Conservation (phyloP, 306 rosid genomes). For the Casuarina equisetifolia region DNA sequence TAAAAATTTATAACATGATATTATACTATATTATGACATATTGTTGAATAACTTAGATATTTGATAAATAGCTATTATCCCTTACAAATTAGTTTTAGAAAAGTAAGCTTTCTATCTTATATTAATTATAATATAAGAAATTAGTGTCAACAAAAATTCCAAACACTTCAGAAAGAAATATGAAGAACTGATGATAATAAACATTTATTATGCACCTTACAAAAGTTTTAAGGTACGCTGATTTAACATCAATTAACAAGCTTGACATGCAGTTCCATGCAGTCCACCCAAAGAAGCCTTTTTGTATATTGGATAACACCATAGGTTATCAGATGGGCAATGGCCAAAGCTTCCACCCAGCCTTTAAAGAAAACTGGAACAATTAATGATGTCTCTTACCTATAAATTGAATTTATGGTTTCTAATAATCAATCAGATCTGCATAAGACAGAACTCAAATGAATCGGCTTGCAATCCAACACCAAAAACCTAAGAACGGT, state of each 20-base stretch:
- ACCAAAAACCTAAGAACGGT: background rate
- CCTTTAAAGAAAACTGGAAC: constrained; percentile 48
- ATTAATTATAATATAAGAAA: background rate
- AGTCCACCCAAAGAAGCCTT: constrained; percentile 98
- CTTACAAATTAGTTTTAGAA: too few species aligned
- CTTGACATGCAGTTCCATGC: constrained; percentile 59
- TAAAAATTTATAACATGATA: too few species aligned
- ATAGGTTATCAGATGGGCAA: constrained; percentile 94
- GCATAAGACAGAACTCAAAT: background rate
- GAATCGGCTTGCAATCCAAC: background rate
- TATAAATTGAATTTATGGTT: background rate
- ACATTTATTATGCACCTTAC: background rate
- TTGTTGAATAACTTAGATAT: too few species aligned
- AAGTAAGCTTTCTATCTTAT: too few species aligned
- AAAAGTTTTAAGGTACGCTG: background rate
- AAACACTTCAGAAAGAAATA: too few species aligned
- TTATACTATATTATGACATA: too few species aligned
- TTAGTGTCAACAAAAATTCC: too few species aligned
- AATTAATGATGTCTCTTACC: background rate
- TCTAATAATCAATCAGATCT: background rate
- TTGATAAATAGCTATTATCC: too few species aligned
- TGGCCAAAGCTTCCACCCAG: constrained; percentile 99
- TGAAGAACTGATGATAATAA: too few species aligned
- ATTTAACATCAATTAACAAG: background rate
- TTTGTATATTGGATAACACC: constrained; percentile 86